phyloP scores from a whole-genome alignment of 2,329 filamentous ascomycete genomes.

The Seiridium cupressi region DNA sequence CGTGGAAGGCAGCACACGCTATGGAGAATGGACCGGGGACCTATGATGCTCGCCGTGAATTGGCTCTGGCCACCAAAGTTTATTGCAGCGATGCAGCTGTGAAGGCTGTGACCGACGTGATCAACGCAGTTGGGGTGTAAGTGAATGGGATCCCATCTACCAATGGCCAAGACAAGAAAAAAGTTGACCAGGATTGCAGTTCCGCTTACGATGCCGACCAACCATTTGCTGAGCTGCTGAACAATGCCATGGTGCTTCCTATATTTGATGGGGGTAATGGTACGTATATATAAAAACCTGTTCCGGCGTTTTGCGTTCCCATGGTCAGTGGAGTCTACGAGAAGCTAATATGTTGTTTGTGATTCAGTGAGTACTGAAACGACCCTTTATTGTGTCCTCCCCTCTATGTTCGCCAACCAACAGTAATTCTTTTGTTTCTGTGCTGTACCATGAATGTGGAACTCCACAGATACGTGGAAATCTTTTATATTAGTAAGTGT shows the following conservation, averaged over 20 bases:
- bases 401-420: too few relatives aligned
- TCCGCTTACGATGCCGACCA: not conserved
- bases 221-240: not conserved
- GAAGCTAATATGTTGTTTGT: too few relatives aligned
- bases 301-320: too few relatives aligned
- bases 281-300: too few relatives aligned
- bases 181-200: not conserved
- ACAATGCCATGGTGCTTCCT: not conserved
- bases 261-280: not conserved
- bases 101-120: conserved; percentile 45
- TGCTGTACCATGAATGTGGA: too few relatives aligned
- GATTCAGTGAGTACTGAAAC: too few relatives aligned
- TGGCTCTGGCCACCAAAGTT: conserved; percentile 49
- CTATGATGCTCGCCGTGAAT: conserved; percentile 38
- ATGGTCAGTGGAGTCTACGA: too few relatives aligned
- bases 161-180: not conserved
- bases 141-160: not conserved
- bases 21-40: conserved; percentile 39
- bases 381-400: too few relatives aligned
- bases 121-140: conserved; percentile 49
- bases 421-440: too few relatives aligned
- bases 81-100: conserved; percentile 49
- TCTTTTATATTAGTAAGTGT: too few relatives aligned
- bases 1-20: conserved; percentile 48
- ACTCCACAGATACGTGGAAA: too few relatives aligned